Conservation (phyloP, 2,329 filamentous ascomycete genomes). For the Fusarium domesticum region DNA sequence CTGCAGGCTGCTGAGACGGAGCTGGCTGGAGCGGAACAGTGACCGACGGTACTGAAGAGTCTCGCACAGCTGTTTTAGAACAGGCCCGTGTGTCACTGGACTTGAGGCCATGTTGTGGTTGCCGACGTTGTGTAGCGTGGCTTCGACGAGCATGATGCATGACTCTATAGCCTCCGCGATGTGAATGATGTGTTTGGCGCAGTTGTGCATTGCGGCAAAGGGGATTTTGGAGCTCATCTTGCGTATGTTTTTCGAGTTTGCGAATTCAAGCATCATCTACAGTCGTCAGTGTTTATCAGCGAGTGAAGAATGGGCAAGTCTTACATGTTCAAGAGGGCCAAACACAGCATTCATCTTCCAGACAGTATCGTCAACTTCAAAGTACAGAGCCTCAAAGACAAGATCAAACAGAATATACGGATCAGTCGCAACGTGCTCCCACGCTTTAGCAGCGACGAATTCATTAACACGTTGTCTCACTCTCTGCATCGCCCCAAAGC, state of each 20-base stretch:
- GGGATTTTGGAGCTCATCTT: conserved; percentile 29
- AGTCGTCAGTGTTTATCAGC: not conserved
- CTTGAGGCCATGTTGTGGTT: conserved; percentile 4
- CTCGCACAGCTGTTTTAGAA: conserved; percentile 28
- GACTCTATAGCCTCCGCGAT: conserved; percentile 31
- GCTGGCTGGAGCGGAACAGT: conserved; percentile 35
- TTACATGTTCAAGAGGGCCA: conserved; percentile 29
- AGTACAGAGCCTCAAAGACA: conserved; percentile 28
- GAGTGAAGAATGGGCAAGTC: not conserved
- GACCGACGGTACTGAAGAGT: conserved; percentile 32
- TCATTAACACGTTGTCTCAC: conserved; percentile 24
- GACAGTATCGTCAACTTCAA: conserved; percentile 28
- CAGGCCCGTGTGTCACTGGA: conserved; percentile 5
- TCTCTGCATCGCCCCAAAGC: conserved; percentile 25
- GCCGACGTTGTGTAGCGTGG: conserved; percentile 14
- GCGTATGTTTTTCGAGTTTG: conserved; percentile 23
- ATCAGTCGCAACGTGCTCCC: conserved; percentile 23
- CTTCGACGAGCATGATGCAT: conserved; percentile 26
- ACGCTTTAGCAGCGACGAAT: conserved; percentile 24
- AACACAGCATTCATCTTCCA: conserved; percentile 33
- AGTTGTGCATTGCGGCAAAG: conserved; percentile 30
- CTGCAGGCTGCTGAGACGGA: conserved; percentile 35
- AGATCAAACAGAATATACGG: conserved; percentile 33
- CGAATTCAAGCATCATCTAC: conserved; percentile 27
- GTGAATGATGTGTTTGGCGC: conserved; percentile 32